These are phyloP conservation scores for Coelastrella sp. DNA, from an alignment of 139 green algal species.

Conservation along the genomic window DNA sequence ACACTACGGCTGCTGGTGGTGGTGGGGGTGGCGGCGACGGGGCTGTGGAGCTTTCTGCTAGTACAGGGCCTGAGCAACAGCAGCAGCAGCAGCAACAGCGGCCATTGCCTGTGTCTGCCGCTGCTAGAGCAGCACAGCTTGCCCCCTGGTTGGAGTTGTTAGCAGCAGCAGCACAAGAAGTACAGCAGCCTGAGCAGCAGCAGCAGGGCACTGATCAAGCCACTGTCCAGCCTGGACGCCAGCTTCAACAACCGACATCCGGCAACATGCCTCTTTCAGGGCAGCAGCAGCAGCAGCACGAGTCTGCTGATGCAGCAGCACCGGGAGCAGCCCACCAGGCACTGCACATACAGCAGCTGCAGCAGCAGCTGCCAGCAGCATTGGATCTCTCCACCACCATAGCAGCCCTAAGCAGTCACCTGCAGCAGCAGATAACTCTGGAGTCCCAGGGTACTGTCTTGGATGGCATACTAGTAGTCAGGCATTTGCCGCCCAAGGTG, in stretches of 20 bases:
- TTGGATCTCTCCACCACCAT: no score
- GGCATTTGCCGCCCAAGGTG: not conserved
- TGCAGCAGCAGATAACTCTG: not conserved
- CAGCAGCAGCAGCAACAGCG: constrained; percentile 19
- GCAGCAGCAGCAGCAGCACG: not conserved
- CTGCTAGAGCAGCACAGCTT: constrained; percentile 11
- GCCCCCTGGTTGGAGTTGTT: constrained; percentile 32
- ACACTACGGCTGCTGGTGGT: not conserved
- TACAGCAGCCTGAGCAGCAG: not conserved
- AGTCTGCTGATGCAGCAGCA: not conserved
- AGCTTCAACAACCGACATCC: no score
- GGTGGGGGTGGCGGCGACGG: not conserved
- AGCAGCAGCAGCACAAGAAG: constrained; percentile 21
- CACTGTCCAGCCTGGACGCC: no score
- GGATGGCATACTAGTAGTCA: constrained; percentile 8
- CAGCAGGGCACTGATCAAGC: no score
- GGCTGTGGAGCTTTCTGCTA: not conserved
- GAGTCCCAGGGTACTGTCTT: not conserved
- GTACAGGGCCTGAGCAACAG: not conserved
- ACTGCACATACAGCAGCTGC: no score
- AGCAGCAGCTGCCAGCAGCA: no score
- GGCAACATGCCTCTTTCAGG: no score
- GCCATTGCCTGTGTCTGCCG: not conserved
- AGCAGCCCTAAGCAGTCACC: no score
- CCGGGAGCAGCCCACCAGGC: no score